Percentiles rank a stretch among this genome's conserved stretches.
These are phyloP conservation scores for Trichoderma endophyticum DNA, from an alignment of 2,329 filamentous ascomycete genomes.

Conservation along the genomic window DNA sequence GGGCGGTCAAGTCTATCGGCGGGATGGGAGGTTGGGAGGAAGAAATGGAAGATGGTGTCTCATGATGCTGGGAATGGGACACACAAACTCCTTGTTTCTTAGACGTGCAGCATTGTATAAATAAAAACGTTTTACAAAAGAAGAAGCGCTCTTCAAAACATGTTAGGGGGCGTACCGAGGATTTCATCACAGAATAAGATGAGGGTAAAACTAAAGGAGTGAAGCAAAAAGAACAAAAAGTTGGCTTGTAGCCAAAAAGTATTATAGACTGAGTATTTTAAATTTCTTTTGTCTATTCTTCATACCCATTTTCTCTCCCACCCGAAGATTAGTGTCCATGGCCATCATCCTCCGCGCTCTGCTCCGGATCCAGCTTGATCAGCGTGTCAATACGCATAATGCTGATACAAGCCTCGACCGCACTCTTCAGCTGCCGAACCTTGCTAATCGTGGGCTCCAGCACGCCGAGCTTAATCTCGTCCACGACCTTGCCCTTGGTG, in stretches of 20 bases:
- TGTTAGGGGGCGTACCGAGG: background rate
- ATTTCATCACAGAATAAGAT: background rate
- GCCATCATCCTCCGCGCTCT: constrained; percentile 71
- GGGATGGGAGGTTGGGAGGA: constrained; percentile 2
- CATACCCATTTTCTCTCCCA: background rate
- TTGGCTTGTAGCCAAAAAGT: background rate
- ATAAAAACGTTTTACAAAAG: constrained; percentile 32
- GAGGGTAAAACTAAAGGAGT: background rate
- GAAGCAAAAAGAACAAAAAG: background rate
- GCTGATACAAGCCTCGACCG: constrained; percentile 95
- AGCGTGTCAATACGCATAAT: constrained; percentile 99
- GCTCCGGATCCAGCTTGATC: constrained; percentile 95
- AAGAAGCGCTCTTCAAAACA: constrained; percentile 19
- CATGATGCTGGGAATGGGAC: constrained; percentile 4
- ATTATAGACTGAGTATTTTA: constrained; percentile 5
- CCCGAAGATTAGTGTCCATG: constrained; percentile 65
- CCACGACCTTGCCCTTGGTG: constrained; percentile 81
- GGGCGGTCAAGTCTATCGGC: constrained; percentile 19
- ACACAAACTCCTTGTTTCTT: constrained; percentile 28
- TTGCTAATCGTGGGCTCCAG: constrained; percentile 98
- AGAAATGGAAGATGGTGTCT: constrained; percentile 3
- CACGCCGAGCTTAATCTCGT: constrained; percentile 91
- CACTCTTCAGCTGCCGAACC: constrained; percentile 95
- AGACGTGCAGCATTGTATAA: constrained; percentile 39
- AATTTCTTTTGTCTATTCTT: constrained; percentile 23